Base-by-base conservation (phyloP, 768 basidiomycete genomes). In the Collybia sp. region DNA sequence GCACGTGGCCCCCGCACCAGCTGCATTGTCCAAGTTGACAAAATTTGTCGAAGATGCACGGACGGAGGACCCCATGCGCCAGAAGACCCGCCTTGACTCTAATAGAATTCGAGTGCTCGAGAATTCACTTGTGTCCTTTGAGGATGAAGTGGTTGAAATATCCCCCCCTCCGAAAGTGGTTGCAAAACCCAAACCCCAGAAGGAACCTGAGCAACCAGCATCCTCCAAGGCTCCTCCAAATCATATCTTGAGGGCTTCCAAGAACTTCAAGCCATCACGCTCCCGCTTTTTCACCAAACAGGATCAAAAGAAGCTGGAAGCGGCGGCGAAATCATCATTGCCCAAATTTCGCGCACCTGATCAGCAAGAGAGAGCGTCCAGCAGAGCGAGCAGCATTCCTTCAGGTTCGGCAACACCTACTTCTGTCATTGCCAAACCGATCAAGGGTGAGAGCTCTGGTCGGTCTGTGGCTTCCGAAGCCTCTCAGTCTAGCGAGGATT, bases 31-130 rank as follows among this genome's bases (percentile, higher is more conserved):
- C 44, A 88, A 87, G 55, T 71, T 96, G 46, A 76, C 77, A 44
- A 84, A 76, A 54, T 76, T 81, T 46, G 68, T 88, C 30, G 73
- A 80, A 16, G 75, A 75, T 54, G 77, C 79, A n/a, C 74, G 77
- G 33, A 76, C 69, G 49, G 71, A 70, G 30, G 75, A 71, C 31
- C 52, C 70, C 0, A 69, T 65, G 33, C 59, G 69, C 18, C 61
- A 63, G 17, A 77, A 71, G 54, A 86, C 77, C 37, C 76, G 80
- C 15, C 68, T 80, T 15, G 75, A 83, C 55, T 59, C 73, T 6
- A 66, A 74, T 30, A 80, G 87, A 38, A 62, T 93, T 43, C 65
- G 76, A 12, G 71, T 80, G 43, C 70, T 96, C 17, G 82, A 87
- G 45, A 80, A 81, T 37, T 71, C 82, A 6, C 67, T 96, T 5